phyloP scores from a whole-genome alignment of 2,329 filamentous ascomycete genomes.

The Aspergillus sp. region DNA sequence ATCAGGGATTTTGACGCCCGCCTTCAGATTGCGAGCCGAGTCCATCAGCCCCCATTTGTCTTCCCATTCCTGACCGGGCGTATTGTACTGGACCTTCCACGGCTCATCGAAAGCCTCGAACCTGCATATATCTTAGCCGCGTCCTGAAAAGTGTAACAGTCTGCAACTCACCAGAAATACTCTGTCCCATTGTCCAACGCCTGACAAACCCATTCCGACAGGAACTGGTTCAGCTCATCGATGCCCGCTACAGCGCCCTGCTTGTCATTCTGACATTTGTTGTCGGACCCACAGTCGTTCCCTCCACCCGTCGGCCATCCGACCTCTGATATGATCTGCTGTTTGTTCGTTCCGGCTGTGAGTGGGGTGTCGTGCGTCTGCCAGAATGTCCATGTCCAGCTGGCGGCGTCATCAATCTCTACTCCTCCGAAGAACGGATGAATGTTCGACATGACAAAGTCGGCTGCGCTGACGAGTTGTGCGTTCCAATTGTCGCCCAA shows the following conservation, averaged over 20 bases:
- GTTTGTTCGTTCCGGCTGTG: conserved; percentile 61
- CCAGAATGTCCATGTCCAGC: conserved; percentile 87
- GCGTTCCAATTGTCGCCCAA: conserved; percentile 84
- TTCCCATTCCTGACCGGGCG: conserved; percentile 74
- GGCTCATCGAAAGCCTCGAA: conserved; percentile 97
- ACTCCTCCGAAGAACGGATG: conserved; percentile 94
- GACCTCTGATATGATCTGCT: conserved; percentile 84
- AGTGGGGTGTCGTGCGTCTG: conserved; percentile 65
- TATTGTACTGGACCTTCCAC: conserved; percentile 82
- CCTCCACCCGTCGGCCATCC: conserved; percentile 88
- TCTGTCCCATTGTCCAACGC: conserved; percentile 79
- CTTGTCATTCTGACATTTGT: conserved; percentile 57
- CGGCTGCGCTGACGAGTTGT: conserved; percentile 68
- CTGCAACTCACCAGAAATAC: conserved; percentile 76
- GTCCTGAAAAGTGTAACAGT: background rate
- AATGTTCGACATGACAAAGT: conserved; percentile 94
- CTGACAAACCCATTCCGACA: conserved; percentile 81
- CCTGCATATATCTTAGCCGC: conserved; percentile 44
- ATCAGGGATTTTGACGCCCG: conserved; percentile 80
- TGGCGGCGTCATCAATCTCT: conserved; percentile 65
- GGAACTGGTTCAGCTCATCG: conserved; percentile 78
- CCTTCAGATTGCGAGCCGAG: conserved; percentile 78
- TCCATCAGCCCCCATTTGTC: conserved; percentile 95
- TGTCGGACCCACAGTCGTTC: conserved; percentile 67
- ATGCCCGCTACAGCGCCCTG: conserved; percentile 77